Evolutionary conservation across 1,139 yeast genomes (phyloP), one percentile per base, ranked within the genome.

Genomic region (Eremothecium coryli): DNA sequence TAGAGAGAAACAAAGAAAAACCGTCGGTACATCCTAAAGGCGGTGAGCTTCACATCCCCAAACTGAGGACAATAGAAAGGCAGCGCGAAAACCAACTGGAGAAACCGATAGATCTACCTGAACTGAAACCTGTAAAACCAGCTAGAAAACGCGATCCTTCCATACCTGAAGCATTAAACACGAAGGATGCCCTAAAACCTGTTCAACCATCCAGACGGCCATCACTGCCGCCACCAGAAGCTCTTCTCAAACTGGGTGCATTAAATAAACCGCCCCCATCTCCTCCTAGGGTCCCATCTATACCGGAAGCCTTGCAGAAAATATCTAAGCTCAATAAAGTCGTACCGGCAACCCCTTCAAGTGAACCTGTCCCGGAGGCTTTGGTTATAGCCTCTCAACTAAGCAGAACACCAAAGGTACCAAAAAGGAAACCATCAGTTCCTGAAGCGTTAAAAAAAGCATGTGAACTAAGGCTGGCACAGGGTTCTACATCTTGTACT

Each of bases 381-480:
- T 22, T 35, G 2, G 12, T 26, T 8, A 30, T 22, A 25, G 32
- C 27, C n/a, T 12, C 32, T 7, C 10, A 30, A 10, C 36, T 33
- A 10, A 13, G 18, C 10, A 32, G 18, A 26, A 17, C 35, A 6
- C n/a, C 35, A 5, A 20, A 31, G 9, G 12, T 14, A 5, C 26
- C 33, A 14, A 22, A 26, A 18, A 26, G 22, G 8, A 24, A 12
- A 11, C n/a, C 9, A 8, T 29, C 32, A 4, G 26, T 25, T 13
- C 31, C 35, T 12, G 32, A 32, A 24, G 29, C 38, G 10, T 5
- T 43, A 4, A 43, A 39, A 27, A 49, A 41, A 25, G 52, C 51
- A 3, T 47, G 44, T 29, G 38, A 40, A 12, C 34, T 60, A 37
- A 57, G 46, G 33, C 29, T 35, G 11, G 31, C 54, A 44, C 27